Evolutionary conservation across 176 grass and related monocot species (phyloP), one percentile per base, ranked within the genome.

Genomic region (Elaeis guineensis): DNA sequence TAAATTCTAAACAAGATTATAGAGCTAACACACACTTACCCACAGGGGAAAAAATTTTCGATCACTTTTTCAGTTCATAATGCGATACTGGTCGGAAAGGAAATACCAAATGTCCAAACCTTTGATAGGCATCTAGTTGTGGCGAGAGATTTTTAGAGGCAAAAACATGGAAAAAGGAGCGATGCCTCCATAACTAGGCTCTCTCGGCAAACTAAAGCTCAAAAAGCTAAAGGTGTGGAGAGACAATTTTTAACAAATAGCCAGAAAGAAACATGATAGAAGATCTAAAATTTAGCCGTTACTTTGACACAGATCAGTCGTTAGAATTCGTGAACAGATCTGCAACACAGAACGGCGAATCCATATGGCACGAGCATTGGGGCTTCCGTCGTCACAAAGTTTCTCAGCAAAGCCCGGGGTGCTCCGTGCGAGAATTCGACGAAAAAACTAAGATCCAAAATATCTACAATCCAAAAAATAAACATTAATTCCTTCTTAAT

Each of bases 321-420:
- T 29, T 28, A 7, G 35, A 53, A 4, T 59, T 49, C 7, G 52
- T 18, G 15, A 81, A 64, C 72, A 44, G 63, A 61, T 20, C 81
- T 86, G 87, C 82, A 90, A 90, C 87, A 86, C 82, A 75, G 75
- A 77, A 90, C 75, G 79, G 82, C 66, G 32, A 21, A 25, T 79
- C 51, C 25, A 79, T 86, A 60, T 86, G 9, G 82, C 82, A 86
- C 82, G 69, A 69, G 68, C 69, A 79, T 71, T 85, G 87, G 82
- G 87, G 78, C 82, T 79, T 82, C 78, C 60, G 73, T 76, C 78
- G 20, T 90, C 82, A 79, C 20, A 5, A 17, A 29, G 4, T 14
- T 26, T 50, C 8, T 86, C 82, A 60, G 78, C 82, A 57, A 75
- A 70, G 76, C 82, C 79, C 87, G 87, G 75, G 82, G 79, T 72